Evolutionary conservation across 2,329 filamentous ascomycete species (phyloP).

Genomic region (Fusarium vanettenii): DNA sequence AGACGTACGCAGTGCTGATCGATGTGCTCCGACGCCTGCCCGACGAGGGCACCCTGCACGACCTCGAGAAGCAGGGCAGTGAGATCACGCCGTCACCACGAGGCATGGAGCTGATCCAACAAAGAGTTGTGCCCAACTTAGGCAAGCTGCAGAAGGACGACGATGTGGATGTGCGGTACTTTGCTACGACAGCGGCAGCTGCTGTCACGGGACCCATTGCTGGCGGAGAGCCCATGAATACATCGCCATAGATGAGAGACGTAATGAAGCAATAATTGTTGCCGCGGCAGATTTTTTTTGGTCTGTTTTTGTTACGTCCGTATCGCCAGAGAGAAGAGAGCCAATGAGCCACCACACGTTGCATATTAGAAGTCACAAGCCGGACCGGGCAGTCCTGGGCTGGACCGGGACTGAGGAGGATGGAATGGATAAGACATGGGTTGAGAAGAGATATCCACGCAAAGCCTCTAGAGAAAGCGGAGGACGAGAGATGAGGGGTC

Average conservation of each 20-base stretch:
- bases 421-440: conserved; percentile 18
- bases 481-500: conserved; percentile 5
- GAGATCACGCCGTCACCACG: conserved; percentile 73
- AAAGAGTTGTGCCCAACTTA: conserved; percentile 87
- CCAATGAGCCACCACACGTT: conserved; percentile 33
- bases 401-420: background rate
- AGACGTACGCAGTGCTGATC: conserved; percentile 93
- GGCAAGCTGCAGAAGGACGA: conserved; percentile 97
- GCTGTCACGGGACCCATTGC: conserved; percentile 59
- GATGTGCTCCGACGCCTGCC: conserved; percentile 92
- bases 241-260: conserved; percentile 68
- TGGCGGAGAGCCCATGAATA: conserved; percentile 72
- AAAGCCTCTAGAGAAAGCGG: conserved; percentile 7
- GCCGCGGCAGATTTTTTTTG: conserved; percentile 34
- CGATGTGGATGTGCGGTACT: conserved; percentile 98
- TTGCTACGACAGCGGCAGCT: conserved; percentile 88
- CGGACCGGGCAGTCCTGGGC: conserved; percentile 18
- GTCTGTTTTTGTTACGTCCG: conserved; percentile 30
- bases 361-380: conserved; percentile 40
- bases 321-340: conserved; percentile 28
- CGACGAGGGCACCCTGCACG: conserved; percentile 85
- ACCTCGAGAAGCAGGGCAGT: conserved; percentile 81
- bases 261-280: conserved; percentile 68
- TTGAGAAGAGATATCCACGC: conserved; percentile 8
- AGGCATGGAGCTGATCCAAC: conserved; percentile 83